phyloP scores from a whole-genome alignment of 768 basidiomycete genomes.

The Lactarius psammicola region DNA sequence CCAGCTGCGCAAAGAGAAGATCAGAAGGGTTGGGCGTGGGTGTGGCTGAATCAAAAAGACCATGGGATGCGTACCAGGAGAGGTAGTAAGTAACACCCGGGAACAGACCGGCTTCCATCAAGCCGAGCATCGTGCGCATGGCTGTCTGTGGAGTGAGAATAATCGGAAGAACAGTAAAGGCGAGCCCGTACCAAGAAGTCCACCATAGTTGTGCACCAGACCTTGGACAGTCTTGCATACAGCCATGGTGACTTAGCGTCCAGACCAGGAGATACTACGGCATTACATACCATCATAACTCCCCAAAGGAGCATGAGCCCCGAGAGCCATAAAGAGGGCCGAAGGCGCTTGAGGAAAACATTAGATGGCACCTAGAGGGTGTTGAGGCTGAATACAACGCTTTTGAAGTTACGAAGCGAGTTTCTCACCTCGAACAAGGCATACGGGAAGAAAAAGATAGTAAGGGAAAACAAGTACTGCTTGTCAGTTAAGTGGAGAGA shows the following conservation, averaged over 20 bases:
- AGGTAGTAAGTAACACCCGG: slow-evolving; percentile 66
- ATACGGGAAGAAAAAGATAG: slow-evolving; percentile 57
- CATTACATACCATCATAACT: slow-evolving; percentile 59
- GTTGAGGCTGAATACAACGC: not conserved
- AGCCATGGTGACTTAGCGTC: not conserved
- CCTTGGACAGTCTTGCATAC: slow-evolving; percentile 64
- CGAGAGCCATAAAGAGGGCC: slow-evolving; percentile 78
- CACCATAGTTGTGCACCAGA: slow-evolving; percentile 63
- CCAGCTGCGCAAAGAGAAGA: slow-evolving; percentile 42
- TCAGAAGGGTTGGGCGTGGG: not conserved
- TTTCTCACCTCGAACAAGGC: slow-evolving; percentile 61
- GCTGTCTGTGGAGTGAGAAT: slow-evolving; percentile 38
- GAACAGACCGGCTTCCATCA: slow-evolving; percentile 63
- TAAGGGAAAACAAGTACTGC: slow-evolving; percentile 64
- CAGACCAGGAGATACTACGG: not conserved
- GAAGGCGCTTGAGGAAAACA: slow-evolving; percentile 65
- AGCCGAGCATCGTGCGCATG: slow-evolving; percentile 69
- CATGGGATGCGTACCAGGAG: slow-evolving; percentile 53
- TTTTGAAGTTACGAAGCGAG: slow-evolving; percentile 17
- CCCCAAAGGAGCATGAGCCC: slow-evolving; percentile 74
- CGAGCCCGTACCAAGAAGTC: slow-evolving; percentile 53
- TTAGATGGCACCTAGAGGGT: slow-evolving; percentile 60
- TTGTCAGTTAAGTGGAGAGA: slow-evolving; percentile 60
- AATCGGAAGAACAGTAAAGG: not conserved
- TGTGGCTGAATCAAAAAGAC: not conserved